Evolutionary conservation across 768 basidiomycete species (phyloP).

Genomic region (Kwoniella botswanensis): DNA sequence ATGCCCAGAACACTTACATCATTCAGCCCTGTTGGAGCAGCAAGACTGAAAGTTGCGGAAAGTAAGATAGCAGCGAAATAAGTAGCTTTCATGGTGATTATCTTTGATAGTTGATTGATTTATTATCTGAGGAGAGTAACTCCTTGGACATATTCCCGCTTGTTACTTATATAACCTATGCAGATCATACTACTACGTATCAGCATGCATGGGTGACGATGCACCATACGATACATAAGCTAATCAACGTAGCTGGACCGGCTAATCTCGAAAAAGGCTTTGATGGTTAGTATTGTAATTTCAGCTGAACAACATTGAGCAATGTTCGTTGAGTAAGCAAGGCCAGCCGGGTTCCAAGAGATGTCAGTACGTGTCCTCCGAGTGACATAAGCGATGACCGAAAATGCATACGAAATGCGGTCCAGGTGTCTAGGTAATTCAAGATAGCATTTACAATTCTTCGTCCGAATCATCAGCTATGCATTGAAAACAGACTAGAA

Average conservation of each 20-base stretch:
- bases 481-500: too few relatives aligned
- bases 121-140: too few relatives aligned
- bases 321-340: background rate
- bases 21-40: constrained; percentile 2
- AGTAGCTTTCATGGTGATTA: constrained; percentile 13
- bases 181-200: background rate
- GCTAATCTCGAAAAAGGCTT: background rate
- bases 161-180: background rate
- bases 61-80: constrained; percentile 16
- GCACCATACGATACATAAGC: background rate
- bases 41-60: constrained; percentile 6
- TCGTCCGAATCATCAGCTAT: constrained; percentile 40
- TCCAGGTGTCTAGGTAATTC: background rate
- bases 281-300: constrained; percentile 9
- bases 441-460: constrained; percentile 26
- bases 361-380: too few relatives aligned
- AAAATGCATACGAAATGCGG: too few relatives aligned
- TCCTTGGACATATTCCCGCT: too few relatives aligned
- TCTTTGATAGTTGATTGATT: background rate
- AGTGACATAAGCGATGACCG: too few relatives aligned
- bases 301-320: background rate
- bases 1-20: constrained; percentile 12
- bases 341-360: background rate
- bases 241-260: background rate
- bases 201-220: background rate